phyloP scores from a whole-genome alignment of 805 yeast species.

The Metschnikowia peoriensis region DNA sequence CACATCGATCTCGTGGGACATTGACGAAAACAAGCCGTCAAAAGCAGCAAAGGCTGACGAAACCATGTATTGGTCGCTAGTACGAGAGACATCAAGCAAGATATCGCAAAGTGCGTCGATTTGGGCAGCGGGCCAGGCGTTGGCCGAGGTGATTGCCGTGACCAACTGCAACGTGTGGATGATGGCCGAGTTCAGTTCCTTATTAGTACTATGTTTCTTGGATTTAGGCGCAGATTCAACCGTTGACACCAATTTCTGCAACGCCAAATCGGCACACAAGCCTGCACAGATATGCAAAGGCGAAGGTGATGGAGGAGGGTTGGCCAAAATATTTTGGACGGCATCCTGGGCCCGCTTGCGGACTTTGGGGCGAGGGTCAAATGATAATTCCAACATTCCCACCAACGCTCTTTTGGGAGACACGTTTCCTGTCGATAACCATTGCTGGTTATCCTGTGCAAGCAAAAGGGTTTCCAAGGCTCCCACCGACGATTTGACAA shows the following conservation, averaged over 20 bases:
- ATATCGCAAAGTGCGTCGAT: constrained; percentile 74
- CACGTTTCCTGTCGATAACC: constrained; percentile 59
- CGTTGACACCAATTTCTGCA: constrained; percentile 51
- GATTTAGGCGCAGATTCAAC: constrained; percentile 33
- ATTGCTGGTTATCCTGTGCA: constrained; percentile 77
- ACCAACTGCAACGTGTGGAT: constrained; percentile 79
- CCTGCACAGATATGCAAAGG: constrained; percentile 76
- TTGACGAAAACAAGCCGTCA: constrained; percentile 70
- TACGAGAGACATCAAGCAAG: constrained; percentile 70
- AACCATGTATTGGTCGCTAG: constrained; percentile 83
- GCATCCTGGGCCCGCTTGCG: constrained; percentile 95
- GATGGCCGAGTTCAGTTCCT: constrained; percentile 54
- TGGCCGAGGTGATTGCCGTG: constrained; percentile 65
- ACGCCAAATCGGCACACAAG: constrained; percentile 65
- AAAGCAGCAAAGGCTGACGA: constrained; percentile 80
- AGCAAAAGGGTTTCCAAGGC: constrained; percentile 74
- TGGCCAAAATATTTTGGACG: constrained; percentile 56
- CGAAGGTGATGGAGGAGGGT: constrained; percentile 75
- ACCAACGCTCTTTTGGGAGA: constrained; percentile 81
- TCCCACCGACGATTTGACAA: constrained; percentile 81
- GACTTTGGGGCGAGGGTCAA: constrained; percentile 92
- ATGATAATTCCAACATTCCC: constrained; percentile 72
- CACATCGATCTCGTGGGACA: constrained; percentile 57
- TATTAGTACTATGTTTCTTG: constrained; percentile 36
- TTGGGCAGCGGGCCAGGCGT: constrained; percentile 77